Percentiles rank a stretch among this genome's conserved stretches.
Evolutionary conservation across 352 stramenopile genomes (phyloP).

Genomic region (Blastocystis sp.): DNA sequence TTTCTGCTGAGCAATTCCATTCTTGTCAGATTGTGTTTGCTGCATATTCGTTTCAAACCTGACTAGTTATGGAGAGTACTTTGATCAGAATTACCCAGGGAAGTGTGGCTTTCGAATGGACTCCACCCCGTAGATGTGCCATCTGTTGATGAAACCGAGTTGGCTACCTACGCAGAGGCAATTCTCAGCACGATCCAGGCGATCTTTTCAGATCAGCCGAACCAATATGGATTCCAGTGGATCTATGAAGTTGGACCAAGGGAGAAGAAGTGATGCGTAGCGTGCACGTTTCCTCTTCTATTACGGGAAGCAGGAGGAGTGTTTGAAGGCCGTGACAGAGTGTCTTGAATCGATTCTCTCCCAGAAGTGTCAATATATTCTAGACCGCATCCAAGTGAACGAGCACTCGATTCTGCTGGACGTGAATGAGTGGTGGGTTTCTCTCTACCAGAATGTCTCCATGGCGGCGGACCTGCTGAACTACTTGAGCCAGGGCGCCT

Average conservation of each 20-base stretch:
- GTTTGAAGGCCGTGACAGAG: neutral
- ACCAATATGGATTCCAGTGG: neutral
- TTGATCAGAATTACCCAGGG: too few relatives aligned
- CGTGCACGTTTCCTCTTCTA: neutral
- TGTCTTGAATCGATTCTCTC: neutral
- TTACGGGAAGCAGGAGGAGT: neutral
- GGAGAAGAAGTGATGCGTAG: neutral
- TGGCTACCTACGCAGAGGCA: too few relatives aligned
- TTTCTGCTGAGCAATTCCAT: too few relatives aligned
- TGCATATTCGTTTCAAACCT: too few relatives aligned
- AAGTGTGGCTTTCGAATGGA: too few relatives aligned
- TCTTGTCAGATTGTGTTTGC: too few relatives aligned
- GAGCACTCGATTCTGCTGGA: neutral
- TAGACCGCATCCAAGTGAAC: neutral
- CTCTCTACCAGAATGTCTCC: neutral
- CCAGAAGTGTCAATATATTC: neutral
- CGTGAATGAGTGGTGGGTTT: neutral
- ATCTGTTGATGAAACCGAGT: neutral
- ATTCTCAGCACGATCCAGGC: neutral
- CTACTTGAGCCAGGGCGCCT: neutral
- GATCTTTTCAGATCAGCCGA: neutral
- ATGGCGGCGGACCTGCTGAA: neutral
- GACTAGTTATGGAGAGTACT: too few relatives aligned
- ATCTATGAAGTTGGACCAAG: neutral
- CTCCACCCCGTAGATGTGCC: neutral